Evolutionary conservation across 2,329 filamentous ascomycete genomes (phyloP), one percentile per base, ranked within the genome.

Genomic region (Fusarium aywerte): DNA sequence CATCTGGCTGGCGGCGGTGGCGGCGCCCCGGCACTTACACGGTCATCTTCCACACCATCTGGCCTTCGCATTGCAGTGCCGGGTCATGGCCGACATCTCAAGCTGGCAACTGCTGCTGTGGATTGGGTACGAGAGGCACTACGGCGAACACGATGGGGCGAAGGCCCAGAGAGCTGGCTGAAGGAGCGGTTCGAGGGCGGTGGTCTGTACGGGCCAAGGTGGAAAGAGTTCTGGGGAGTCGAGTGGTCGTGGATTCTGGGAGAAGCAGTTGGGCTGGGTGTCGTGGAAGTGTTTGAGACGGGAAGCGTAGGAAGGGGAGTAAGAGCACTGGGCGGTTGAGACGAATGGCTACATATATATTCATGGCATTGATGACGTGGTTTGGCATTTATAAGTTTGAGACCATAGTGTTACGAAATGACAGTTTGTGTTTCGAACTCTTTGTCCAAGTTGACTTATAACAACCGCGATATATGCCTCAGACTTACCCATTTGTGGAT

Each of bases 211-310:
- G 78, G 78, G 2, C 62, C 73, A 48, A 69, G 78, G 74, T 93
- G 91, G 91, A 89, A 84, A 74, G 83, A 86, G 29, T 91, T 92
- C 65, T 86, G 87, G 72, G 91, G 91, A 0, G 76, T 92, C 62
- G 79, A 84, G 40, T 93, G 92, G 76, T 85, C 90, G 59, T 93
- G 89, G 89, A 82, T 91, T 16, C 75, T 93, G 39, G 88, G 85
- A 38, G 90, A 93, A 76, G 90, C 89, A 40, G 82, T 92, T 23
- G 91, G 90, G 0, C 82, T 88, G 27, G 91, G 91, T 2, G 73
- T 90, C 16, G 84, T 93, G 5, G 91, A 94, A 77, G 79, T 92
- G 15, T 94, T 94, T 75, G 87, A 92, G 73, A 93, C 91, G 13
- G 83, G 89, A 15, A 90, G 87, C 70, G 89, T 93, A n/a, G 91